Evolutionary conservation across 306 rosid genomes (phyloP).

Genomic region (Prunus kanzakura): DNA sequence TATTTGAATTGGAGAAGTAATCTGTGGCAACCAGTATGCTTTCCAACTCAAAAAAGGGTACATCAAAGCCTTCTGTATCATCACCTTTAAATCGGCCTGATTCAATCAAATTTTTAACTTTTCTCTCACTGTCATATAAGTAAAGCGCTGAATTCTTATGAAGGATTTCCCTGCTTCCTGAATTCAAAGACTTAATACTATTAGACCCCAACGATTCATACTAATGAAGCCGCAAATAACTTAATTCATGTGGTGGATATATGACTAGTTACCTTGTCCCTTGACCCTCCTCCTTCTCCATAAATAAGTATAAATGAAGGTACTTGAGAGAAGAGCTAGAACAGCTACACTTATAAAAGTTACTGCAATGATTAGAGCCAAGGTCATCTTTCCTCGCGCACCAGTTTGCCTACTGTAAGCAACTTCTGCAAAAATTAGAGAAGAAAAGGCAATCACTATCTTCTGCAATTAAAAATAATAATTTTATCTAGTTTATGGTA

Average conservation of each 20-base stretch:
- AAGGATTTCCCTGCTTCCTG: conserved; percentile 48
- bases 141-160: conserved; percentile 45
- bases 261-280: conserved; percentile 43
- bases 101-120: conserved; percentile 46
- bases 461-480: not conserved
- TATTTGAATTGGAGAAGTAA: conserved; percentile 52
- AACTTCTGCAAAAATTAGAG: conserved; percentile 33
- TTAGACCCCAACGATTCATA: not conserved
- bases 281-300: conserved; percentile 40
- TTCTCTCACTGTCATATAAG: conserved; percentile 38
- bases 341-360: conserved; percentile 28
- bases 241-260: not conserved
- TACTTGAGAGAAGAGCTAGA: conserved; percentile 48
- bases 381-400: conserved; percentile 26
- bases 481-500: not conserved
- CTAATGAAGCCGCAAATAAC: not conserved
- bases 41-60: conserved; percentile 62
- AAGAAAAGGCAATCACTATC: not conserved
- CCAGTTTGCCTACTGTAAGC: conserved; percentile 22
- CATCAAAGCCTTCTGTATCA: conserved; percentile 54
- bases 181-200: conserved; percentile 32
- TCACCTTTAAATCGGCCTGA: conserved; percentile 53
- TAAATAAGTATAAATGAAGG: conserved; percentile 35
- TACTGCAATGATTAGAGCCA: conserved; percentile 41
- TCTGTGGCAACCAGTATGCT: conserved; percentile 54